These are phyloP conservation scores for Amphichorda felina DNA, from an alignment of 2,329 filamentous ascomycete genomes.

Conservation along the genomic window DNA sequence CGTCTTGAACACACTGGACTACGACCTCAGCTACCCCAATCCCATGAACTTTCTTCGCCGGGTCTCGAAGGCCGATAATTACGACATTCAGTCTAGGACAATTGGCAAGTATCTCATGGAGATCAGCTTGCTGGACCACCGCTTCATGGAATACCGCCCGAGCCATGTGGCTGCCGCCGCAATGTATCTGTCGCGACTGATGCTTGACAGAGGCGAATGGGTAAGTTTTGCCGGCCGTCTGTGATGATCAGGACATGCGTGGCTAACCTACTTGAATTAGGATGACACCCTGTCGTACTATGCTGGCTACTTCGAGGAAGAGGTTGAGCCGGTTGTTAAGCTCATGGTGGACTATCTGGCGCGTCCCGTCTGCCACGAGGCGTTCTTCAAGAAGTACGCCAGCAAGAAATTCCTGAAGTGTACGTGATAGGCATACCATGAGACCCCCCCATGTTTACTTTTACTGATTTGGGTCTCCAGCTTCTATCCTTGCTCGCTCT, in stretches of 20 bases:
- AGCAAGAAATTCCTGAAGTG: slow-evolving; percentile 99
- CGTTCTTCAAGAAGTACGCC: slow-evolving; percentile 99
- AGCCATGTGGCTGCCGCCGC: slow-evolving; percentile 84
- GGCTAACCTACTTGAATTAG: slow-evolving; percentile 29
- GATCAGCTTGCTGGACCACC: slow-evolving; percentile 89
- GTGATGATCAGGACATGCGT: slow-evolving; percentile 7
- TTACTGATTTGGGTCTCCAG: slow-evolving; percentile 33
- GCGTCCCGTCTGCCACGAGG: slow-evolving; percentile 82
- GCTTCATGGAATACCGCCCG: slow-evolving; percentile 81
- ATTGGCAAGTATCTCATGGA: slow-evolving; percentile 97
- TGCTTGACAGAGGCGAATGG: slow-evolving; percentile 86
- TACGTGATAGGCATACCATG: slow-evolving; percentile 31
- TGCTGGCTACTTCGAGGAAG: slow-evolving; percentile 82
- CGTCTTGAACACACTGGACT: slow-evolving; percentile 81
- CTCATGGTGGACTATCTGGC: slow-evolving; percentile 96
- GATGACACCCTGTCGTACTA: slow-evolving; percentile 83
- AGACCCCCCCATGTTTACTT: not conserved
- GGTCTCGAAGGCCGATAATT: slow-evolving; percentile 98
- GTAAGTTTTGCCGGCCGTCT: slow-evolving; percentile 34
- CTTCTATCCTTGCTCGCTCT: slow-evolving; percentile 79
- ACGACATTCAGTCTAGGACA: slow-evolving; percentile 95
- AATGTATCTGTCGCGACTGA: slow-evolving; percentile 89
- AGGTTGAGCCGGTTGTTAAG: slow-evolving; percentile 83
- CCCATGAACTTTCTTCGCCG: slow-evolving; percentile 99
- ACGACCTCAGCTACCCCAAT: slow-evolving; percentile 96